Base-by-base conservation (phyloP, 2,329 filamentous ascomycete species). In the Scleromitrula shiraiana region DNA sequence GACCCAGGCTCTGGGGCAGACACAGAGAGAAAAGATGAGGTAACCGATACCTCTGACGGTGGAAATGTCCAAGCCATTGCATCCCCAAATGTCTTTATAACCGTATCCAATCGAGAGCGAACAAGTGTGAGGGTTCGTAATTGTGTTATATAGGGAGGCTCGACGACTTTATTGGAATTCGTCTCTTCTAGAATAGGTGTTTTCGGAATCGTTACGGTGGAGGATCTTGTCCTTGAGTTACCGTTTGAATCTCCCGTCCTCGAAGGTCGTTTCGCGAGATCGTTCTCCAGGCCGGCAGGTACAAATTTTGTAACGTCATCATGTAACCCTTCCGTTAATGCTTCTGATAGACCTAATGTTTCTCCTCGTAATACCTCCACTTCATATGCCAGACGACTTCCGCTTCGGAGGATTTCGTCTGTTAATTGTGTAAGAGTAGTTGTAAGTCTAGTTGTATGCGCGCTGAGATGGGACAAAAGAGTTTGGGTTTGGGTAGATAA, bases 41-140 rank as follows among this genome's bases (percentile, higher is more conserved):
- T 79, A 49, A 94, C 78, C 0, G 86, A 91, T 10, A 90, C 69
- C 62, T 95, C 89, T 0, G 87, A 94, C 0, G 91, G 90, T 1
- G 91, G 88, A 41, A 96, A 80, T 1, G 88, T 85, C 76, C 95
- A 97, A 58, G 94, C 85, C 87, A 97, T 95, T 26, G 93, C 91
- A 59, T 94, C 85, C 33, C 90, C 91, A 65, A 98, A 98, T 1
- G 83, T 85, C 65, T 87, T 85, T 61, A 97, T 89, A 20, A 97
- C 90, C 1, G 82, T 77, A 55, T 97, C 90, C 14, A 98, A 76
- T n/a, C 89, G 84, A 2, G 79, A 70, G 42, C 90, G 85, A 23
- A 97, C 88, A 35, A 85, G 76, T 3, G 85, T 87, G 30, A 98
- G 74, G 12, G 85, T 94, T 57, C 87, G 85, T 47, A 98, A 74